Percentiles rank a stretch among this genome's conserved stretches.
Evolutionary conservation across 352 stramenopile species (phyloP).

Genomic region (Phytophthora europaea): DNA sequence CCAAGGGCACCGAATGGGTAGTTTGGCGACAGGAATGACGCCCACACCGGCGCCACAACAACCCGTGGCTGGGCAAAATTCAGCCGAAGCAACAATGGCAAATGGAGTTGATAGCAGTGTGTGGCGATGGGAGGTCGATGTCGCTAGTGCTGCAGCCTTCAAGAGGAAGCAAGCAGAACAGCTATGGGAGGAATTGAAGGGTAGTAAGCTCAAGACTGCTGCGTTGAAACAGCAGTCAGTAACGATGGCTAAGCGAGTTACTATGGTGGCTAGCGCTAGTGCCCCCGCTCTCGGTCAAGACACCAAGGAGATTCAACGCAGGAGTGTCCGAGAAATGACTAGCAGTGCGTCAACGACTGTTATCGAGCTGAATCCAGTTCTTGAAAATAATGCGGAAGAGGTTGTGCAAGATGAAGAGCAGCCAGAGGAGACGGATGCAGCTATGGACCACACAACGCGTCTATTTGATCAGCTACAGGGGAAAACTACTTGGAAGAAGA

Average conservation of each 20-base stretch:
- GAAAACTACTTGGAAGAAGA: conserved; percentile 79
- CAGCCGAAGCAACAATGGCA: neutral
- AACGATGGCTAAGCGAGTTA: conserved; percentile 28
- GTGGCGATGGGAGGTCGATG: conserved; percentile 70
- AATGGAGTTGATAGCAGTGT: neutral
- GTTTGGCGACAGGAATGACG: conserved; percentile 30
- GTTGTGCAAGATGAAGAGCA: conserved; percentile 12
- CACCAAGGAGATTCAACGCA: conserved; percentile 3
- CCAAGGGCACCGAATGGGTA: conserved; percentile 50
- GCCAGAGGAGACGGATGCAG: conserved; percentile 14
- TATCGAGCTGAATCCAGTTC: conserved; percentile 21
- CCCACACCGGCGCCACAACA: conserved; percentile 12
- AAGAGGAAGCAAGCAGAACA: conserved; percentile 64
- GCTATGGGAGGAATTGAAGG: conserved; percentile 73
- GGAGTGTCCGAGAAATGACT: conserved; percentile 16
- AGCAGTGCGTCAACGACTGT: conserved; percentile 24
- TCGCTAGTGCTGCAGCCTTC: conserved; percentile 32
- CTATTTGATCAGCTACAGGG: conserved; percentile 82
- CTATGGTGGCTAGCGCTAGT: conserved; percentile 35
- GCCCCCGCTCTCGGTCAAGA: conserved; percentile 32
- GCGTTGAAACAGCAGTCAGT: conserved; percentile 34
- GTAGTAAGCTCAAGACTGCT: conserved; percentile 49
- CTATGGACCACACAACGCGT: conserved; percentile 36
- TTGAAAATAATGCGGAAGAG: neutral
- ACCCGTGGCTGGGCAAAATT: neutral